Conservation (phyloP, 306 rosid genomes). For the Medicago arabica region DNA sequence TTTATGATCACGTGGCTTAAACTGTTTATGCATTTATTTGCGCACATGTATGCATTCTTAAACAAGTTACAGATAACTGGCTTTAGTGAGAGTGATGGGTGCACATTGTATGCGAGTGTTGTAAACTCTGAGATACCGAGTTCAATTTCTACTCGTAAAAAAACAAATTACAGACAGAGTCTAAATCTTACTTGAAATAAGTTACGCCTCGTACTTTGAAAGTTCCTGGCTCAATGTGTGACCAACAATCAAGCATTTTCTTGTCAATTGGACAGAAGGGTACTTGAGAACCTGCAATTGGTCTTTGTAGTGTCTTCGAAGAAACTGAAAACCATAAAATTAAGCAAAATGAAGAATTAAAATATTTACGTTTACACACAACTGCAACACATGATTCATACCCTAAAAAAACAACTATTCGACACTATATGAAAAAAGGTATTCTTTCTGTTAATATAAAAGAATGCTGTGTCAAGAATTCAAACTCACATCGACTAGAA, state of each 20-base stretch:
- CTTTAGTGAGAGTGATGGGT: background rate
- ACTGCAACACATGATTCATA: no score
- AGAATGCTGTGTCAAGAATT: conserved; percentile 28
- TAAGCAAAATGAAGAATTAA: conserved; percentile 19
- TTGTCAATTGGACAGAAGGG: conserved; percentile 89
- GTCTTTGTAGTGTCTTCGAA: conserved; percentile 80
- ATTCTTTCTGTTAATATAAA: background rate
- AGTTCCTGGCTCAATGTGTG: conserved; percentile 77
- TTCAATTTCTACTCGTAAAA: background rate
- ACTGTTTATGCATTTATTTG: background rate
- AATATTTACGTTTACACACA: no score
- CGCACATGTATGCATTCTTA: background rate
- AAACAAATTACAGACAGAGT: conserved; percentile 30
- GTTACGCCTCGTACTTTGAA: conserved; percentile 86
- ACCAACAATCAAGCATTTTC: conserved; percentile 93
- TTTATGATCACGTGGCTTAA: background rate
- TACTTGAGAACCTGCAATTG: conserved; percentile 92
- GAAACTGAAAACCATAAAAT: conserved; percentile 71
- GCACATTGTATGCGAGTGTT: background rate
- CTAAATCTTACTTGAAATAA: conserved; percentile 74
- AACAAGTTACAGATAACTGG: conserved; percentile 26
- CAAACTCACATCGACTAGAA: conserved; percentile 71
- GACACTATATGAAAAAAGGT: background rate
- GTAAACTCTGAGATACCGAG: background rate
- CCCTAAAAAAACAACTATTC: background rate